phyloP scores from a whole-genome alignment of 208 protist species.

The Trypanosomatidae sp. region DNA sequence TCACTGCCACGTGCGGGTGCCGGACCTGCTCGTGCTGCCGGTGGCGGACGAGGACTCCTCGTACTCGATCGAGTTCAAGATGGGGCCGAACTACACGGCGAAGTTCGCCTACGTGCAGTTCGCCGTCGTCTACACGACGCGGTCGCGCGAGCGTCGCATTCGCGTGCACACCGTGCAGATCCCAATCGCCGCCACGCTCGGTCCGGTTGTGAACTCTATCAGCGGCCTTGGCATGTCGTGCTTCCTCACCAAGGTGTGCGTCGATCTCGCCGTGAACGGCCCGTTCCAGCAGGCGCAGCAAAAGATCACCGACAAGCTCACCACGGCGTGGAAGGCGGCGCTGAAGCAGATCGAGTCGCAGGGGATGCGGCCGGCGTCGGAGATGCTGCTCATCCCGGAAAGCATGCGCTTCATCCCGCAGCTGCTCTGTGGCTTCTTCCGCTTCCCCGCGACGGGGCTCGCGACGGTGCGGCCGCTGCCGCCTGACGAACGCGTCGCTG shows the following conservation, averaged over 20 bases:
- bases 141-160: conserved; percentile 76
- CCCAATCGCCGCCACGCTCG: conserved; percentile 39
- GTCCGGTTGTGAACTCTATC: conserved; percentile 70
- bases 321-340: conserved; percentile 40
- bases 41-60: conserved; percentile 91
- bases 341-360: conserved; percentile 51
- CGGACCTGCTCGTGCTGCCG: conserved; percentile 96
- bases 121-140: conserved; percentile 78
- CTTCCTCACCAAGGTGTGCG: conserved; percentile 74
- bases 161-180: conserved; percentile 86
- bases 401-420: conserved; percentile 82
- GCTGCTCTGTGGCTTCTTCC: conserved; percentile 79
- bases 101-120: conserved; percentile 85
- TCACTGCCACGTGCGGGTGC: conserved; percentile 95
- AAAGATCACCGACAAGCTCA: conserved; percentile 53
- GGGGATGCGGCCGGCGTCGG: conserved; percentile 33
- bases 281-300: conserved; percentile 69
- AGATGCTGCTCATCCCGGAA: conserved; percentile 62
- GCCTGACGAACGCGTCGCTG: conserved; percentile 70
- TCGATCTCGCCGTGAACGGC: conserved; percentile 54
- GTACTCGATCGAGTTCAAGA: conserved; percentile 78
- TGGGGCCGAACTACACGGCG: conserved; percentile 50
- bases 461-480: conserved; percentile 41
- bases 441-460: conserved; percentile 52
- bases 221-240: conserved; percentile 63